phyloP scores from a whole-genome alignment of 2,329 filamentous ascomycete species.

The Colletotrichum lini region DNA sequence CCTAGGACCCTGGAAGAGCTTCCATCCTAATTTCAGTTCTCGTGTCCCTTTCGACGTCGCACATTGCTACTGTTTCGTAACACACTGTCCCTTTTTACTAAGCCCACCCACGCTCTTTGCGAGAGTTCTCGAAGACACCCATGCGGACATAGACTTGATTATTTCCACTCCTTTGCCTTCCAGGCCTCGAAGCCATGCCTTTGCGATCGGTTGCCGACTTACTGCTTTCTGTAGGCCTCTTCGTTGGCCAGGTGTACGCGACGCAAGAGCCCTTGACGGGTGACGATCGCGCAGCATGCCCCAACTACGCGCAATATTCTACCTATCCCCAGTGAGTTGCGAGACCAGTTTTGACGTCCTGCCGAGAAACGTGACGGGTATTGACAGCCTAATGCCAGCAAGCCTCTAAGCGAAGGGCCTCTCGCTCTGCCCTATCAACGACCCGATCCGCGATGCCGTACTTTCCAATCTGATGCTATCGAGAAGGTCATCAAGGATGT shows the following conservation, averaged over 20 bases:
- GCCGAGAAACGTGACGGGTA: background rate
- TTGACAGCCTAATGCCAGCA: conserved; percentile 61
- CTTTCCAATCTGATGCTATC: conserved; percentile 88
- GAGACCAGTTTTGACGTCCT: background rate
- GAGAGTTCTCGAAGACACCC: background rate
- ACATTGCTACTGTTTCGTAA: conserved; percentile 14
- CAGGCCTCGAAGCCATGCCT: conserved; percentile 32
- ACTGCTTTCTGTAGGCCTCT: conserved; percentile 44
- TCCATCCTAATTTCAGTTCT: conserved; percentile 4
- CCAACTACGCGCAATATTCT: conserved; percentile 59
- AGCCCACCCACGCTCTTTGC: background rate
- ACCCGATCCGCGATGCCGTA: conserved; percentile 85
- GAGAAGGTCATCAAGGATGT: conserved; percentile 90
- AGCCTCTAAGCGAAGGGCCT: conserved; percentile 84
- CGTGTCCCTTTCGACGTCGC: conserved; percentile 15
- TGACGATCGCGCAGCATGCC: conserved; percentile 52
- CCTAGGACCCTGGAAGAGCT: conserved; percentile 12
- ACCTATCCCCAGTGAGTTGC: conserved; percentile 55
- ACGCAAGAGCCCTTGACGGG: conserved; percentile 38
- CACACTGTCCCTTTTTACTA: background rate
- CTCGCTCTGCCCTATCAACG: conserved; percentile 88
- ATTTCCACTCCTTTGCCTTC: conserved; percentile 12
- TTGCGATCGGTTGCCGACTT: conserved; percentile 29
- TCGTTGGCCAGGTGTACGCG: conserved; percentile 40
- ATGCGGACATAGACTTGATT: conserved; percentile 20